A percentile compares a stretch with the other conserved stretches of the same genome.
Conservation (phyloP, 1,139 yeast genomes). For the Taphrina flavorubra region DNA sequence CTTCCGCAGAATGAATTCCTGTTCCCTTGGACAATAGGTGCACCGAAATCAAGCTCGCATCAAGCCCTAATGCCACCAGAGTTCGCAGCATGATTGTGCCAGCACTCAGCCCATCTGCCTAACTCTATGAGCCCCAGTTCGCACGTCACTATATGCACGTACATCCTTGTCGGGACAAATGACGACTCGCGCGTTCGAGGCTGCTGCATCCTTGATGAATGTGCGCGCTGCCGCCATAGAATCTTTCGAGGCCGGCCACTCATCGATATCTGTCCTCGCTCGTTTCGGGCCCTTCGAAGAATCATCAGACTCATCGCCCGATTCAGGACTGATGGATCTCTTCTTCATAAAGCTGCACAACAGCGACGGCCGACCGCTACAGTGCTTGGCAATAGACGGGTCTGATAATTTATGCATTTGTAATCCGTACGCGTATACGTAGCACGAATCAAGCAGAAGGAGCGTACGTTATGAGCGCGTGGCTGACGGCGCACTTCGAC, state of each 20-base stretch:
- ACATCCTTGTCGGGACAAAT: constrained; percentile 39
- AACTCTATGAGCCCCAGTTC: background rate
- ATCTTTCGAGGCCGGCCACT: constrained; percentile 34
- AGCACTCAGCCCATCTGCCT: constrained; percentile 36
- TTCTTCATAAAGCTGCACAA: background rate
- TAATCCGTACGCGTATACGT: too few relatives aligned
- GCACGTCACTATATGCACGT: background rate
- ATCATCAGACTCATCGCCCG: constrained; percentile 18
- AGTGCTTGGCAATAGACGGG: too few relatives aligned
- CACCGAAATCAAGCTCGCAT: constrained; percentile 9
- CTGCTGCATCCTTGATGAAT: constrained; percentile 15
- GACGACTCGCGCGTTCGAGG: constrained; percentile 20
- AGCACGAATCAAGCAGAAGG: too few relatives aligned
- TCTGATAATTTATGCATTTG: too few relatives aligned
- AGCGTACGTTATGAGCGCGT: too few relatives aligned
- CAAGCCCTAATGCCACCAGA: constrained; percentile 18
- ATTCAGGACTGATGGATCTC: constrained; percentile 6
- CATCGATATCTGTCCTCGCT: constrained; percentile 23
- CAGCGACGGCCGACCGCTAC: too few relatives aligned
- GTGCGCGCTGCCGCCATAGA: constrained; percentile 19
- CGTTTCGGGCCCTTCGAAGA: constrained; percentile 20
- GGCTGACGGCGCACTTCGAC: too few relatives aligned
- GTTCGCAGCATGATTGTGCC: constrained; percentile 36
- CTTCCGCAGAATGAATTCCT: constrained; percentile 14
- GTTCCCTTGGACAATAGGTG: constrained; percentile 34